Evolutionary conservation across 306 rosid species (phyloP).

Genomic region (Cucurbita argyrosperma): DNA sequence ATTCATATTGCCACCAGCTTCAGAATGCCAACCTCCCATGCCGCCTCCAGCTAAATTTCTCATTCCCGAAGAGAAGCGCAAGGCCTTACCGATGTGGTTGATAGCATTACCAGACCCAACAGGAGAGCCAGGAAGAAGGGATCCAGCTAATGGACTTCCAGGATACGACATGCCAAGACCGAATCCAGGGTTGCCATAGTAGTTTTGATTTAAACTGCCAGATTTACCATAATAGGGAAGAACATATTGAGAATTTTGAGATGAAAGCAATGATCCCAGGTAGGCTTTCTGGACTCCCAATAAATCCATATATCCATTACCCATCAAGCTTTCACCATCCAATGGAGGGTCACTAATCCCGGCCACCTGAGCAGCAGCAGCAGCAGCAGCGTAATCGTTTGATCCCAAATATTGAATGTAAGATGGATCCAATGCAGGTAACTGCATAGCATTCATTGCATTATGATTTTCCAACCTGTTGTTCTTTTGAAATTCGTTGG

Average conservation of each 20-base stretch:
- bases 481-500: conserved; percentile 40
- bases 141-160: conserved; percentile 63
- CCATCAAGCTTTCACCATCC: conserved; percentile 47
- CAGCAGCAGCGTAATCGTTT: conserved; percentile 49
- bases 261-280: conserved; percentile 48
- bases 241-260: conserved; percentile 64
- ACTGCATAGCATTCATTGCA: conserved; percentile 46
- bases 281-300: conserved; percentile 76
- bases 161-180: conserved; percentile 70
- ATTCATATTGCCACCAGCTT: conserved; percentile 51
- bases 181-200: conserved; percentile 59
- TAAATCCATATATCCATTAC: conserved; percentile 49
- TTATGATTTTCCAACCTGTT: conserved; percentile 58
- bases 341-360: conserved; percentile 48
- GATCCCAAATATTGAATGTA: conserved; percentile 77
- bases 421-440: conserved; percentile 58
- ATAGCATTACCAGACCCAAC: conserved; percentile 81
- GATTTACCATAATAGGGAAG: conserved; percentile 53
- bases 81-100: conserved; percentile 51
- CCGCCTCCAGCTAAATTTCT: conserved; percentile 61
- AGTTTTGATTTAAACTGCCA: conserved; percentile 44
- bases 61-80: conserved; percentile 73
- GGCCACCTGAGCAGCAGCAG: conserved; percentile 54
- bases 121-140: conserved; percentile 51
- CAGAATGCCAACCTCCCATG: conserved; percentile 72